Evolutionary conservation across 78 protist genomes (phyloP).

Genomic region (Chrysochromulina tobinii): DNA sequence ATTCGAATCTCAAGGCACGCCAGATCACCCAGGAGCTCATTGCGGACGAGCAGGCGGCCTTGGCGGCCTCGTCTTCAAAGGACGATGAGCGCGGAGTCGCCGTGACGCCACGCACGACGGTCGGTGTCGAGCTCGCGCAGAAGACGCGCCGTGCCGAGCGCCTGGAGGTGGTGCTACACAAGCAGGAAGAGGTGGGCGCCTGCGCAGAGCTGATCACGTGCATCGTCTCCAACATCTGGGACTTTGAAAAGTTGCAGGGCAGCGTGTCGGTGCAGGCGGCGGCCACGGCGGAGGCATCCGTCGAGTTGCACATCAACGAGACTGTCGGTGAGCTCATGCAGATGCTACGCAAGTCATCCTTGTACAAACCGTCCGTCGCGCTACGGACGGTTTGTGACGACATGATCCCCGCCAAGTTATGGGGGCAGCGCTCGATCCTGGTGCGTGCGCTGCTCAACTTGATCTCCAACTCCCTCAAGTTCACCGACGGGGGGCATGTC

Average conservation of each 20-base stretch:
- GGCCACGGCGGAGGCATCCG: no score
- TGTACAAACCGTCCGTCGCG: background rate
- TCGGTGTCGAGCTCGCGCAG: no score
- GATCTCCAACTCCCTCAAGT: background rate
- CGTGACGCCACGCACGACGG: no score
- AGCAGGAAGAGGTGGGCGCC: background rate
- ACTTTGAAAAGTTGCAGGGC: background rate
- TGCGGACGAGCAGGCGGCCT: no score
- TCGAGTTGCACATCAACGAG: background rate
- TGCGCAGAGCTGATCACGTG: background rate
- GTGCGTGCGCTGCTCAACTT: background rate
- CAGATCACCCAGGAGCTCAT: no score
- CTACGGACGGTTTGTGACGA: background rate
- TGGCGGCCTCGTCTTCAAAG: no score
- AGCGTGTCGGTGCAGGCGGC: no score
- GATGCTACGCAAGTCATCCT: background rate
- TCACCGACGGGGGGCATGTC: background rate
- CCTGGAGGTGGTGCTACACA: no score
- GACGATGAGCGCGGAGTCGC: no score
- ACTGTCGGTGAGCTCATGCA: background rate
- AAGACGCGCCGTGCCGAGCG: no score
- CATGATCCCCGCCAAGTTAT: background rate
- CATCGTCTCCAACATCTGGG: background rate
- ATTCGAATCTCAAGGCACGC: no score
- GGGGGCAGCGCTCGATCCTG: background rate